Conservation (phyloP, 1,284 basidiomycete species). For the Trichosporon inkin region DNA sequence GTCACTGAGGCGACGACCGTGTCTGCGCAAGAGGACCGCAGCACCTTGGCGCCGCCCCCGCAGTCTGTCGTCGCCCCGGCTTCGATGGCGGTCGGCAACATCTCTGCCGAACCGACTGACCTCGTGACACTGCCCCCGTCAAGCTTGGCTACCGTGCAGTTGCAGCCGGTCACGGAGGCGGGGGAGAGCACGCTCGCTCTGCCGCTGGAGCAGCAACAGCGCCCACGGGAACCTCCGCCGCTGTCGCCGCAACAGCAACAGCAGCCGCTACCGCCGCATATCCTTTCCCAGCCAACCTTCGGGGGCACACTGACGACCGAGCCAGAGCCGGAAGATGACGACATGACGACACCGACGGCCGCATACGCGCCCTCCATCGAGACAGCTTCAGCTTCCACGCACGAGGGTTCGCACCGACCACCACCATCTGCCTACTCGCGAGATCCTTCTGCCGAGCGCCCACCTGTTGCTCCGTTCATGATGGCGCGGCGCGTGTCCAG, state of each 20-base stretch:
- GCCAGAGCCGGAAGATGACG: not conserved
- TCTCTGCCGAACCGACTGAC: not conserved
- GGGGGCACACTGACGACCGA: not conserved
- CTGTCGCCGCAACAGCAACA: not conserved
- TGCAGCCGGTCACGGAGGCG: slow-evolving; percentile 13
- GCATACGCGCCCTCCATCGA: not conserved
- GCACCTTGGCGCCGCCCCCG: not conserved
- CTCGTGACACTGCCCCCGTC: not conserved
- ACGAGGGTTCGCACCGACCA: not conserved
- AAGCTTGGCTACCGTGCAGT: not conserved
- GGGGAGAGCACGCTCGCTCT: slow-evolving; percentile 15
- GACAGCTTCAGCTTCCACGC: not conserved
- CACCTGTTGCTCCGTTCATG: slow-evolving; percentile 14
- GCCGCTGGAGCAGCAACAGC: slow-evolving; percentile 16
- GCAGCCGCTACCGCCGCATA: not conserved
- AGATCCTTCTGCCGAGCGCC: not conserved
- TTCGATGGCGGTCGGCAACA: not conserved
- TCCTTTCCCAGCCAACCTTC: not conserved
- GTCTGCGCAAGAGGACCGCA: not conserved
- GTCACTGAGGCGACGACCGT: slow-evolving; percentile 13
- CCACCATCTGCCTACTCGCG: not conserved
- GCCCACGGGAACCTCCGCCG: slow-evolving; percentile 10
- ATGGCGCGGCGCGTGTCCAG: slow-evolving; percentile 19
- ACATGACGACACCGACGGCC: not conserved
- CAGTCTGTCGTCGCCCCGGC: not conserved